These are phyloP conservation scores for Boletus coccyginus DNA, from an alignment of 768 basidiomycete genomes.

Conservation along the genomic window DNA sequence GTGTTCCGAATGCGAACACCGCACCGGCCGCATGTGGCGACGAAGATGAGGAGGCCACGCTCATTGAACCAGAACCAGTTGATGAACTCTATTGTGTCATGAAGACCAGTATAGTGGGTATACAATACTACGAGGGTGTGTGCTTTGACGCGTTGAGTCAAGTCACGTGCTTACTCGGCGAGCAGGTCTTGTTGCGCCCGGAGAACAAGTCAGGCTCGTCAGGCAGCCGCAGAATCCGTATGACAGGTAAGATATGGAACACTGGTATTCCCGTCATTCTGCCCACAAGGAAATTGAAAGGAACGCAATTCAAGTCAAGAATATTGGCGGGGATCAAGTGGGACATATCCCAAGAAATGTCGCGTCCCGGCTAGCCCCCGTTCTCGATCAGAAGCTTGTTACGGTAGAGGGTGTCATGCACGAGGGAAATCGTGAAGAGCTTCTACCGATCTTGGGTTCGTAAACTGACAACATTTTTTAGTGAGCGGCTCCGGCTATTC, in stretches of 20 bases:
- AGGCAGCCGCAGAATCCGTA: slow-evolving; percentile 67
- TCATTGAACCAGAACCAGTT: slow-evolving; percentile 42
- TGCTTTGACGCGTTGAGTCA: neutral
- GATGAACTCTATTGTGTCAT: slow-evolving; percentile 71
- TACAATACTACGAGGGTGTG: slow-evolving; percentile 77
- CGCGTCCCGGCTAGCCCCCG: slow-evolving; percentile 59
- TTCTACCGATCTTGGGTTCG: neutral
- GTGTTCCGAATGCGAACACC: slow-evolving; percentile 16
- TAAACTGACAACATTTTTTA: slow-evolving; percentile 17
- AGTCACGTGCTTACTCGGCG: neutral
- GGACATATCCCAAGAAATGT: slow-evolving; percentile 72
- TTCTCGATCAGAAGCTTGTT: slow-evolving; percentile 62
- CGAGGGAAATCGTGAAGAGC: slow-evolving; percentile 60
- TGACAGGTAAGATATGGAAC: slow-evolving; percentile 49
- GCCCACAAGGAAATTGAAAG: slow-evolving; percentile 31
- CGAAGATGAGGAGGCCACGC: slow-evolving; percentile 42
- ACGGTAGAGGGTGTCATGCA: slow-evolving; percentile 68
- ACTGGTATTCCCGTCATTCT: neutral
- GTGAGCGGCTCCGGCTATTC: slow-evolving; percentile 50
- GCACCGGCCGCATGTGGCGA: slow-evolving; percentile 24
- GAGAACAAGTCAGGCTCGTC: slow-evolving; percentile 70
- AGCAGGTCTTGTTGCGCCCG: slow-evolving; percentile 73
- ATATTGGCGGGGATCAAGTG: slow-evolving; percentile 71
- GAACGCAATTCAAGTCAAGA: slow-evolving; percentile 80
- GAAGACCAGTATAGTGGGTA: slow-evolving; percentile 68